Conservation (phyloP, 352 stramenopile species). For the Phytophthora fragariae region DNA sequence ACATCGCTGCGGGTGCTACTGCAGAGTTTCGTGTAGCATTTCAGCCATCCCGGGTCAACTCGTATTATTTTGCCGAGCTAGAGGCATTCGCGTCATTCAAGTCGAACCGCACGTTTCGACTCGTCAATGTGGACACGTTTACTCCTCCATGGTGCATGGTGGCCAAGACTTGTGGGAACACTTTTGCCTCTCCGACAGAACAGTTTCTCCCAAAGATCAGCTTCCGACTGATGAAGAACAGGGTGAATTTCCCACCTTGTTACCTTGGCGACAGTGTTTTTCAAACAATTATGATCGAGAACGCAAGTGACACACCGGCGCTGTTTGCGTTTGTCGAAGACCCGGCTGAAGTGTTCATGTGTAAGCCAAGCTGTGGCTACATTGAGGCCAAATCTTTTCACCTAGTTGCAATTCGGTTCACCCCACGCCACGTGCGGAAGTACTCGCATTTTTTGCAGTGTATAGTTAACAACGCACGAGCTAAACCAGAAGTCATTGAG, state of each 20-base stretch:
- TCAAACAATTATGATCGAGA: conserved; percentile 89
- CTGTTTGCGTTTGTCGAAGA: conserved; percentile 87
- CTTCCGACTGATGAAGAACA: conserved; percentile 60
- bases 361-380: conserved; percentile 74
- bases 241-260: conserved; percentile 87
- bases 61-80: conserved; percentile 92
- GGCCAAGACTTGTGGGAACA: conserved; percentile 85
- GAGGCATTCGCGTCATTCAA: conserved; percentile 92
- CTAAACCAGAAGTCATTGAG: conserved; percentile 62
- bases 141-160: conserved; percentile 91
- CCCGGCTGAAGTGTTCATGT: conserved; percentile 64
- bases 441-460: conserved; percentile 72
- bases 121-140: conserved; percentile 93
- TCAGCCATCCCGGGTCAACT: conserved; percentile 71
- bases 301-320: conserved; percentile 89
- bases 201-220: conserved; percentile 92
- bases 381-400: conserved; percentile 84
- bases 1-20: conserved; percentile 82
- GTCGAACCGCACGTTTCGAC: conserved; percentile 93
- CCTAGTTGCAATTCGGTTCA: conserved; percentile 84
- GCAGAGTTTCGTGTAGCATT: conserved; percentile 89
- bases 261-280: conserved; percentile 91
- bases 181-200: conserved; percentile 79
- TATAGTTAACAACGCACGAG: conserved; percentile 73
- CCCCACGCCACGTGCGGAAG: conserved; percentile 49